A percentile compares a stretch with the other conserved stretches of the same genome.
These are phyloP conservation scores for Huntiella decipiens DNA, from an alignment of 2,329 filamentous ascomycete species.

Conservation along the genomic window DNA sequence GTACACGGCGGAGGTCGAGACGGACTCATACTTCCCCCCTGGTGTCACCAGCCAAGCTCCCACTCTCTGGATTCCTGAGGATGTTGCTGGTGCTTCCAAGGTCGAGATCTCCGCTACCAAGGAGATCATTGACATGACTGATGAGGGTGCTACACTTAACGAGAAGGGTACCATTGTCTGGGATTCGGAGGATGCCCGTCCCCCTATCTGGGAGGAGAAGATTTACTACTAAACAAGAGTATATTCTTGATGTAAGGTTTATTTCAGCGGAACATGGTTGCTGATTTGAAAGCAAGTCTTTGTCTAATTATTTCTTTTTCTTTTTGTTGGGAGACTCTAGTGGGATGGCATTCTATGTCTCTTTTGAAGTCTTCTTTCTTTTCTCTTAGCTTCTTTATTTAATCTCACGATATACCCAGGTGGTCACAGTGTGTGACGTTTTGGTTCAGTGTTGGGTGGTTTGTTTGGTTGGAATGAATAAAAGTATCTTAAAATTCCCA, in stretches of 20 bases:
- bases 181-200: conserved; percentile 24
- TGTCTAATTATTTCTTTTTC: conserved; percentile 2
- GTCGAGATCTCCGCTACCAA: conserved; percentile 60
- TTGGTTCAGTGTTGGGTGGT: not conserved
- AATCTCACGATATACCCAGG: conserved; percentile 5
- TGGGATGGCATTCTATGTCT: not conserved
- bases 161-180: conserved; percentile 36
- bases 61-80: conserved; percentile 69
- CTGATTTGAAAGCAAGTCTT: not conserved
- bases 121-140: conserved; percentile 58
- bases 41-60: conserved; percentile 43
- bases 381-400: not conserved
- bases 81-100: conserved; percentile 51
- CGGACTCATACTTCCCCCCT: conserved; percentile 57
- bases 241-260: not conserved
- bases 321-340: not conserved
- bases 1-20: conserved; percentile 30
- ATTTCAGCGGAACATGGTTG: not conserved
- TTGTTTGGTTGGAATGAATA: not conserved
- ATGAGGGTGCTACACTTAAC: conserved; percentile 53
- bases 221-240: conserved; percentile 21
- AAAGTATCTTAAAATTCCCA: no score
- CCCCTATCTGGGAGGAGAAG: conserved; percentile 27
- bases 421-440: not conserved
- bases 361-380: not conserved